Evolutionary conservation across 2,329 filamentous ascomycete species (phyloP).

Genomic region (Colletotrichum sp.): DNA sequence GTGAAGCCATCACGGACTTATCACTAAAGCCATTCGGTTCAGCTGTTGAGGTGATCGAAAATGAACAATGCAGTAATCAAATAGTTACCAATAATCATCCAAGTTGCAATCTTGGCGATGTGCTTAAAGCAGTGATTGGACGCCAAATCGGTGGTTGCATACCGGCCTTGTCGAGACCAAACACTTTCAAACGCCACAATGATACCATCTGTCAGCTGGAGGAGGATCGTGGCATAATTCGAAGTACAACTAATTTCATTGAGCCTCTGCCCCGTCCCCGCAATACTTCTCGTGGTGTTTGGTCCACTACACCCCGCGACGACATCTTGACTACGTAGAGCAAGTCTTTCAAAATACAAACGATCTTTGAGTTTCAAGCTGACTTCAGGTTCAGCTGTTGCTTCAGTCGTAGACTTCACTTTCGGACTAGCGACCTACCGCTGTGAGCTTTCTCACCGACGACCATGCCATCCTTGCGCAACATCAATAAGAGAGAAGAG

Average conservation of each 20-base stretch:
- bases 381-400: not conserved
- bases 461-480: not conserved
- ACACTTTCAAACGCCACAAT: not conserved
- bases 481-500: not conserved
- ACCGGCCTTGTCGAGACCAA: not conserved
- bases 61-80: not conserved
- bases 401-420: not conserved
- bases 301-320: accelerated
- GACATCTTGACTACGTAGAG: not conserved
- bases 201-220: not conserved
- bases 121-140: not conserved
- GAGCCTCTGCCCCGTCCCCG: not conserved
- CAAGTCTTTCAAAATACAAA: not conserved
- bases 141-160: not conserved
- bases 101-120: not conserved
- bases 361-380: not conserved
- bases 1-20: not conserved
- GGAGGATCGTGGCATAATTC: not conserved
- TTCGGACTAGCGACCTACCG: not conserved
- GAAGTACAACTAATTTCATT: not conserved
- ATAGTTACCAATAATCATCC: not conserved
- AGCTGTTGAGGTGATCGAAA: not conserved
- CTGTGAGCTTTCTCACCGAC: not conserved
- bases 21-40: not conserved
- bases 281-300: not conserved